A percentile compares a stretch with the other conserved stretches of the same genome.
These are phyloP conservation scores for Xylaria multiplex DNA, from an alignment of 2,329 filamentous ascomycete genomes.

Conservation along the genomic window DNA sequence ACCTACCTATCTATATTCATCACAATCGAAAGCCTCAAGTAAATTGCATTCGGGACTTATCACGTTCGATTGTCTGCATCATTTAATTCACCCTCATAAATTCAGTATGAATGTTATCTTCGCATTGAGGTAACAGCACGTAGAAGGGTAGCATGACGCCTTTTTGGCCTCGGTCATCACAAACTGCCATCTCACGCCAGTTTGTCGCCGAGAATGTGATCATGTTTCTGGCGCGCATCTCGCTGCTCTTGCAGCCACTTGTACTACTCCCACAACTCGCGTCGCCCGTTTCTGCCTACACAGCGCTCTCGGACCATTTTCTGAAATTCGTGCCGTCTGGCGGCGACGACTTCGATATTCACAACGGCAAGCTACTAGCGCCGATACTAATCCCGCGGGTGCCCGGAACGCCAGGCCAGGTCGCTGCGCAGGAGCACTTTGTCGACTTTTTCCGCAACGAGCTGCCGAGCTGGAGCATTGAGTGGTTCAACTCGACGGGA, in stretches of 20 bases:
- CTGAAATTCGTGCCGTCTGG: constrained; percentile 71
- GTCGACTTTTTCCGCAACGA: constrained; percentile 73
- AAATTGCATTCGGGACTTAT: background rate
- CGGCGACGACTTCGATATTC: constrained; percentile 75
- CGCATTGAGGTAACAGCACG: constrained; percentile 40
- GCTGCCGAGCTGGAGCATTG: constrained; percentile 75
- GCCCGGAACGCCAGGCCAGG: constrained; percentile 75
- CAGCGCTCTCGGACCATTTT: constrained; percentile 70
- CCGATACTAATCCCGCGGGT: constrained; percentile 80
- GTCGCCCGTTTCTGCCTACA: constrained; percentile 48
- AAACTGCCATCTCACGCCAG: constrained; percentile 24
- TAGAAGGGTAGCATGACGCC: constrained; percentile 25
- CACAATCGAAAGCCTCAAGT: background rate
- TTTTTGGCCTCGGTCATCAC: constrained; percentile 18
- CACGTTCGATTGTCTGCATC: background rate
- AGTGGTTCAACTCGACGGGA: constrained; percentile 79
- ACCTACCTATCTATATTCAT: background rate
- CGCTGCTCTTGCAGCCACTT: constrained; percentile 43
- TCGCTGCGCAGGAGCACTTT: constrained; percentile 75
- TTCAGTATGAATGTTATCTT: constrained; percentile 41
- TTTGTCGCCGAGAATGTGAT: constrained; percentile 23
- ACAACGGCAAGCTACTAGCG: constrained; percentile 74
- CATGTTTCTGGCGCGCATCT: constrained; percentile 31
- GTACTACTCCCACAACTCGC: constrained; percentile 44
- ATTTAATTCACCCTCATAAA: constrained; percentile 4